Evolutionary conservation across 2,329 filamentous ascomycete species (phyloP).

Genomic region (Trichoderma breve): DNA sequence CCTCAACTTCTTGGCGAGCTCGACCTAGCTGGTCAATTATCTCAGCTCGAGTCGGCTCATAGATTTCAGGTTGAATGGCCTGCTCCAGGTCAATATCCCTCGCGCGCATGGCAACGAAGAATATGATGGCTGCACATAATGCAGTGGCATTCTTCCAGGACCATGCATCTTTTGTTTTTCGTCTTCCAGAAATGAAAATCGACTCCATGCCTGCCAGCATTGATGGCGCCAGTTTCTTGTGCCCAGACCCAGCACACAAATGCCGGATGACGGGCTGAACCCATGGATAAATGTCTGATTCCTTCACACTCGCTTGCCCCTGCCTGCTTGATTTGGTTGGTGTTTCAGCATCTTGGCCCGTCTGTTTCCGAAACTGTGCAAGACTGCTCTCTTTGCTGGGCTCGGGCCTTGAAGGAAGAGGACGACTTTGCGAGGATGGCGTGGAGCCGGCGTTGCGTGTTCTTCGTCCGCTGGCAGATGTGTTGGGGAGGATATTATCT

Average conservation of each 20-base stretch:
- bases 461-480: constrained; percentile 35
- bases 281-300: constrained; percentile 58
- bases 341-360: constrained; percentile 32
- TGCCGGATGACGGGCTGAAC: constrained; percentile 65
- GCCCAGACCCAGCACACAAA: constrained; percentile 59
- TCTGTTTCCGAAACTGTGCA: constrained; percentile 42
- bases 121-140: constrained; percentile 59
- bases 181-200: constrained; percentile 45
- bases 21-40: constrained; percentile 44
- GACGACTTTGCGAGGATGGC: constrained; percentile 31
- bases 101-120: constrained; percentile 56
- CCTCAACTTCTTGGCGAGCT: constrained; percentile 41
- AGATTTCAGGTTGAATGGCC: constrained; percentile 43
- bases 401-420: constrained; percentile 42
- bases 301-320: constrained; percentile 28
- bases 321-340: constrained; percentile 45
- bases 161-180: constrained; percentile 48
- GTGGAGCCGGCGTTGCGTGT: constrained; percentile 36
- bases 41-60: constrained; percentile 44
- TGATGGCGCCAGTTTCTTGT: constrained; percentile 64
- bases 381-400: constrained; percentile 48
- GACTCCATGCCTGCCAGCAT: constrained; percentile 71
- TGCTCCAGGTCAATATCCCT: constrained; percentile 40
- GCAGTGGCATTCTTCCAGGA: constrained; percentile 48
- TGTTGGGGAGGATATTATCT: constrained; percentile 63